Conservation (phyloP, 2,329 filamentous ascomycete genomes). For the Fusarium sp. region DNA sequence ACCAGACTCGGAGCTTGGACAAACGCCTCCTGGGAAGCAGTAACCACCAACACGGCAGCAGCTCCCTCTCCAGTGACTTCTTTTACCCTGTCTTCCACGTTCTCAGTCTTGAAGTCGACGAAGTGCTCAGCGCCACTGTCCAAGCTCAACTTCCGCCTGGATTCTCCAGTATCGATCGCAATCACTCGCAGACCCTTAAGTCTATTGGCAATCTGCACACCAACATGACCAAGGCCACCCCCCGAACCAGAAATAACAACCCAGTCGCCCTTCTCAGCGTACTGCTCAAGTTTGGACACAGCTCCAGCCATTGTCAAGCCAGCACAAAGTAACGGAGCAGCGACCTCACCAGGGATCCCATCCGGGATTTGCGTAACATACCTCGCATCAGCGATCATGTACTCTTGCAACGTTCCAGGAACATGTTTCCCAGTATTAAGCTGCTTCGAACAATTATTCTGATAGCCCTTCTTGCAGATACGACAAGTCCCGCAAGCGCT, state of each 20-base stretch:
- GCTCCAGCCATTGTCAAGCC: slow-evolving; percentile 51
- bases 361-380: slow-evolving; percentile 47
- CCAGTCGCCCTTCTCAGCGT: slow-evolving; percentile 42
- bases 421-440: slow-evolving; percentile 56
- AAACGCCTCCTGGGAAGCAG: slow-evolving; percentile 45
- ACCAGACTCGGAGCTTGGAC: slow-evolving; percentile 38
- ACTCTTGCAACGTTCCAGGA: slow-evolving; percentile 50
- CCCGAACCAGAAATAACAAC: slow-evolving; percentile 49
- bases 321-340: slow-evolving; percentile 49
- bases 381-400: slow-evolving; percentile 46
- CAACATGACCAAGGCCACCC: slow-evolving; percentile 50
- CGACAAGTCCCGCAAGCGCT: slow-evolving; percentile 55
- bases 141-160: slow-evolving; percentile 39
- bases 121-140: slow-evolving; percentile 45
- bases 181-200: slow-evolving; percentile 43
- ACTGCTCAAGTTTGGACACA: slow-evolving; percentile 36
- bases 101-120: slow-evolving; percentile 43
- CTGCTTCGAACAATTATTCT: slow-evolving; percentile 56
- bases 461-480: slow-evolving; percentile 50
- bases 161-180: slow-evolving; percentile 45
- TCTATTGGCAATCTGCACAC: slow-evolving; percentile 48
- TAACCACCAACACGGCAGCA: slow-evolving; percentile 44
- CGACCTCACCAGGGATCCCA: slow-evolving; percentile 33
- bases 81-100: too few relatives aligned
- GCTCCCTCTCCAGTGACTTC: too few relatives aligned